phyloP scores from a whole-genome alignment of 768 basidiomycete species.

The Pulveroboletus sp. region DNA sequence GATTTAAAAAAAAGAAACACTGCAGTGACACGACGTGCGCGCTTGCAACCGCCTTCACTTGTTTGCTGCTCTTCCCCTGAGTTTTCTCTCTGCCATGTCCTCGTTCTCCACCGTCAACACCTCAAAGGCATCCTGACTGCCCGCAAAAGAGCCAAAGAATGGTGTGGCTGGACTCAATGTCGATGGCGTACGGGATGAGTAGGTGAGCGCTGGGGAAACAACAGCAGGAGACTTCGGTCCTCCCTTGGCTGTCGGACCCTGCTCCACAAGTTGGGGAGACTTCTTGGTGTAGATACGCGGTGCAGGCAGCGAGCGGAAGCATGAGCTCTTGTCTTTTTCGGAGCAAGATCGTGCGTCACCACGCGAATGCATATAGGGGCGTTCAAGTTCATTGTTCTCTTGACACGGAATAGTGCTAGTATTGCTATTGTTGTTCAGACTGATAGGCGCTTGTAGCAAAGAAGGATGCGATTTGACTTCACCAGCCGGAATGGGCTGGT shows the following conservation, averaged over 20 bases:
- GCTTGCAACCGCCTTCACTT: slow-evolving; percentile 10
- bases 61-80: slow-evolving; percentile 16
- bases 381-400: slow-evolving; percentile 13
- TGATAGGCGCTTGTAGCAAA: slow-evolving; percentile 17
- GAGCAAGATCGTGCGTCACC: slow-evolving; percentile 7
- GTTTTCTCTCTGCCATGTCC: slow-evolving; percentile 20
- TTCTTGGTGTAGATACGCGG: slow-evolving; percentile 11
- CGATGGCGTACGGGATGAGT: slow-evolving; percentile 58
- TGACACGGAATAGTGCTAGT: slow-evolving; percentile 18
- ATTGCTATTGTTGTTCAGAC: slow-evolving; percentile 22
- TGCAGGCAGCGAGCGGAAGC: slow-evolving; percentile 9
- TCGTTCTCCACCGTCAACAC: slow-evolving; percentile 20
- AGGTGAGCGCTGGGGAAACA: slow-evolving; percentile 65
- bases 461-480: slow-evolving; percentile 9
- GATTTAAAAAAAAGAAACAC: slow-evolving; percentile 6
- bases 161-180: slow-evolving; percentile 69
- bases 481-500: slow-evolving; percentile 1
- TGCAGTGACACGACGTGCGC: background rate
- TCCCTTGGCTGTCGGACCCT: slow-evolving; percentile 22
- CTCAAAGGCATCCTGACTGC: slow-evolving; percentile 31
- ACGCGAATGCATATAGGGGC: slow-evolving; percentile 23
- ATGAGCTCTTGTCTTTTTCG: slow-evolving; percentile 2
- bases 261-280: slow-evolving; percentile 11
- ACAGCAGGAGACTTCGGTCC: slow-evolving; percentile 46
- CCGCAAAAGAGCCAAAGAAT: slow-evolving; percentile 57